Evolutionary conservation across 2,329 filamentous ascomycete genomes (phyloP), one percentile per base, ranked within the genome.

Genomic region (Podosphaera xanthii): DNA sequence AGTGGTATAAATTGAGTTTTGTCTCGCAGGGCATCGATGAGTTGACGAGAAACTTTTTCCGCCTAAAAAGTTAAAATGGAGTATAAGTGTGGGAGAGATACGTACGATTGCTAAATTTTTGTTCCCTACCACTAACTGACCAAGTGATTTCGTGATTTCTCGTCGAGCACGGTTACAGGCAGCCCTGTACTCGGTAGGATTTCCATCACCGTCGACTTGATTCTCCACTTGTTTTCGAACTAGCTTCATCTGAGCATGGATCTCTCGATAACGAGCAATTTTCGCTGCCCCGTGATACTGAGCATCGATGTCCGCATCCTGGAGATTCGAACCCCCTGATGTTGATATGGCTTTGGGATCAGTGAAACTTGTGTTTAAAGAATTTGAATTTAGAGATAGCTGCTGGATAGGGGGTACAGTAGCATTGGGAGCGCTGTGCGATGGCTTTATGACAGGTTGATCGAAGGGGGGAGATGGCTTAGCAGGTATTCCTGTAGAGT

Each of bases 121-220:
- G 31, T 33, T 22, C 5, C 40, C 57, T 7, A 50, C 77, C 1
- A 82, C 84, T 35, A 89, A 71, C 68, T 92, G 86, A 5, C 87
- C 87, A 59, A 91, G 77, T 22, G 77, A 81, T 65, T 83, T 85
- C 46, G 79, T 78, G 58, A 92, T 81, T 49, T 82, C 78, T 60
- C 87, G 76, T 48, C 87, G 77, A 75, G 86, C 81, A 59, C 87
- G 79, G 40, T 86, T 59, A 31, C 58, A 54, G 84, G 67, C 87
- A 42, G 34, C 22, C 77, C 42, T 79, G 76, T 58, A 76, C 74
- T 69, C 87, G 87, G 35, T 38, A 40, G 57, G 35, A 4, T 49
- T 30, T 10, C 34, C 57, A 52, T 56, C 50, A 10, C 33, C 22
- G 6, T 42, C 36, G 52, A 30, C 40, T 34, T 59, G 58, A 8